Evolutionary conservation across 768 basidiomycete genomes (phyloP), one percentile per base, ranked within the genome.

Genomic region (Amanita polypyramis): DNA sequence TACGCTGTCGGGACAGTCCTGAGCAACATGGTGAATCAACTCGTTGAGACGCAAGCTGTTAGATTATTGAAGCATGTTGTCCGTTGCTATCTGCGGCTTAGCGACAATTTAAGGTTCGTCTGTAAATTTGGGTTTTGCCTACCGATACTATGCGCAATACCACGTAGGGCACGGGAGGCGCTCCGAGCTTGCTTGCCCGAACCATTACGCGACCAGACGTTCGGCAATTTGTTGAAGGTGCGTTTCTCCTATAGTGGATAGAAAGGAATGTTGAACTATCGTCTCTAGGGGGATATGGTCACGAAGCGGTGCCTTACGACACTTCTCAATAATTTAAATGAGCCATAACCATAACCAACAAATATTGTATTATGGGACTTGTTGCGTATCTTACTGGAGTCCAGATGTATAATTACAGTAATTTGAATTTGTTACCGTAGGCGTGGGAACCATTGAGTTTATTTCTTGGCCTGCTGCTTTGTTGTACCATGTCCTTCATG

Each of bases 1-100:
- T 98, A 97, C 63, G 96, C 96, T 11, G 96, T 99, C 46, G 96
- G 95, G 14, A 96, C 95, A 6, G 96, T 99, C 12, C 74, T 99
- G 51, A 90, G 88, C 71, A 97, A 96, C 65, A 99, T 99, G 96
- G 96, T 98, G 55, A 87, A 85, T 60, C 92, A 97, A 62, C 76
- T 99, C 42, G 94, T 98, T 46, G 95, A 99, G 66, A 96, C 89
- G 2, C 96, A 97, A 65, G 96, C 96, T 9, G 95, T 98, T 23
- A 72, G 96, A 57, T 69, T 99, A 41, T 70, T 99, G 56, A 99
- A 99, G 65, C 96, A 99, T 61, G 96, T 99, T 44, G 96, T 99
- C 25, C 77, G 96, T 48, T 99, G 96, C 65, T 99, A 99, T 63
- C 66, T 99, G 52, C 77, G 96, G 36, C 71, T 99, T 56, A 95